Evolutionary conservation across 345 rosid genomes (phyloP).

Genomic region (Brassica incana): DNA sequence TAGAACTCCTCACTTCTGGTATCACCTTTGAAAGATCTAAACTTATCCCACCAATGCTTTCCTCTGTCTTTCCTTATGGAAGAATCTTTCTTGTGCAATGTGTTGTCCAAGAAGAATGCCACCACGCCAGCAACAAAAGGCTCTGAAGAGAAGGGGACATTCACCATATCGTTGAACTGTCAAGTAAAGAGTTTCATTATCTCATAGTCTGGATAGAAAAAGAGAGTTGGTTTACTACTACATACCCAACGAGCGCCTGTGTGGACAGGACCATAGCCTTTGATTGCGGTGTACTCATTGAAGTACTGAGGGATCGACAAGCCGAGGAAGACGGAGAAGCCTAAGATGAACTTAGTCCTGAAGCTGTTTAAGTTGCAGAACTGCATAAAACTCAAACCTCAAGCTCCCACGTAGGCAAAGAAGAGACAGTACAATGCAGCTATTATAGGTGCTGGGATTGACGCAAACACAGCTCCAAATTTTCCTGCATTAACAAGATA

Average conservation of each 20-base stretch:
- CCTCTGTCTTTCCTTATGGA: conserved; percentile 84
- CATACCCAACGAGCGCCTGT: conserved; percentile 84
- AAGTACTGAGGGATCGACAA: conserved; percentile 93
- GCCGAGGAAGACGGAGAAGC: conserved; percentile 87
- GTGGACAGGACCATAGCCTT: conserved; percentile 91
- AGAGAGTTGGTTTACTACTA: conserved; percentile 7
- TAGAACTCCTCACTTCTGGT: conserved; percentile 85
- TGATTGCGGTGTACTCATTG: conserved; percentile 89
- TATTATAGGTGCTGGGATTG: conserved; percentile 82
- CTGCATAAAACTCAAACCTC: conserved; percentile 87
- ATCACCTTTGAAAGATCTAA: conserved; percentile 70
- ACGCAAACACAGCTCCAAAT: conserved; percentile 97
- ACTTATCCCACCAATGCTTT: conserved; percentile 96
- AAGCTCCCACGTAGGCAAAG: conserved; percentile 91
- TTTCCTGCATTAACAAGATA: conserved; percentile 57
- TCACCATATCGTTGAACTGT: conserved; percentile 95
- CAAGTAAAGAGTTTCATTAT: conserved; percentile 19
- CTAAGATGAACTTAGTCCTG: conserved; percentile 78
- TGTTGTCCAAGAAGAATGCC: conserved; percentile 85
- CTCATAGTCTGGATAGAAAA: background rate
- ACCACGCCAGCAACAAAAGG: conserved; percentile 82
- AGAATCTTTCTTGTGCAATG: conserved; percentile 57
- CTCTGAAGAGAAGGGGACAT: conserved; percentile 89
- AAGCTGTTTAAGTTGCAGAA: conserved; percentile 94
- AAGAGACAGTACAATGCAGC: conserved; percentile 90